Percentiles rank a stretch among this genome's conserved stretches.
These are phyloP conservation scores for Tubosaeta sp. DNA, from an alignment of 768 basidiomycete genomes.

Conservation along the genomic window DNA sequence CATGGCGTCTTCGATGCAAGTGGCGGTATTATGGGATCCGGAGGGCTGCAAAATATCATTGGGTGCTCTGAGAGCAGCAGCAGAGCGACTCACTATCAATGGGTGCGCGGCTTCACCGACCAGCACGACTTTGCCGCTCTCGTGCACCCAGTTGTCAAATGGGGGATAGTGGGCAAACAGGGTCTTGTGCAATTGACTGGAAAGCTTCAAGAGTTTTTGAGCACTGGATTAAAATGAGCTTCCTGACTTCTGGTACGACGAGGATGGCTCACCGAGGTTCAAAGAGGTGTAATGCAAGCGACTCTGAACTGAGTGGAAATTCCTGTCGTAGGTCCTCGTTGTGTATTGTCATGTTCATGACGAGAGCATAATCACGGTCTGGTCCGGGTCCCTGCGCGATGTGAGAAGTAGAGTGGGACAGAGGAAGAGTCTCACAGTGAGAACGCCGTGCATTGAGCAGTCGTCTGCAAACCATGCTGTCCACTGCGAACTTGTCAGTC, in stretches of 20 bases:
- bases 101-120: constrained; percentile 61
- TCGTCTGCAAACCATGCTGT: constrained; percentile 22
- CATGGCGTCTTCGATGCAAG: constrained; percentile 58
- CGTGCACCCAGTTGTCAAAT: constrained; percentile 49
- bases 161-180: constrained; percentile 31
- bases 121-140: constrained; percentile 45
- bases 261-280: constrained; percentile 18
- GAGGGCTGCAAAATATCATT: constrained; percentile 37
- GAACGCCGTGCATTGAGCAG: constrained; percentile 13
- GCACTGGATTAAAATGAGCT: not conserved
- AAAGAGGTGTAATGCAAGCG: constrained; percentile 12
- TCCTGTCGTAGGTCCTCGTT: not conserved
- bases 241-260: not conserved
- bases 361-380: constrained; percentile 14
- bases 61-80: not conserved
- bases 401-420: not conserved
- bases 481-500: constrained; percentile 14
- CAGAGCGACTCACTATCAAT: constrained; percentile 34
- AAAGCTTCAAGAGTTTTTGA: constrained; percentile 18
- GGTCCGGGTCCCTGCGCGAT: constrained; percentile 8
- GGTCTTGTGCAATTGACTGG: constrained; percentile 21
- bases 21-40: constrained; percentile 42
- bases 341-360: constrained; percentile 6
- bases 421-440: constrained; percentile 12
- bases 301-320: constrained; percentile 12